phyloP scores from a whole-genome alignment of 257 asterid genomes.

The Ligustrum vulgare region DNA sequence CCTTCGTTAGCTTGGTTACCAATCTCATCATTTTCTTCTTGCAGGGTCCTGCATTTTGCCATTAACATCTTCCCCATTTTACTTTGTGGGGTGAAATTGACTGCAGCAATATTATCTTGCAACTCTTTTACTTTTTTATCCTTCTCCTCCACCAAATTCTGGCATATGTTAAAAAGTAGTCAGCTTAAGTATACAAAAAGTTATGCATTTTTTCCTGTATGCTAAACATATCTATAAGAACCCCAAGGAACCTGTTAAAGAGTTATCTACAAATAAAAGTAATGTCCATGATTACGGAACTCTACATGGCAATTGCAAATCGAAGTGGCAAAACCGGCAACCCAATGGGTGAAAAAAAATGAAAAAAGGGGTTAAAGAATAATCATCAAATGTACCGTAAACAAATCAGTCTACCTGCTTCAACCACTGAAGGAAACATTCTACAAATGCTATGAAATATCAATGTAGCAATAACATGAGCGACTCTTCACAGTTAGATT shows the following conservation, averaged over 20 bases:
- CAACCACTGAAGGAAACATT: not conserved
- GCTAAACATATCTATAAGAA: not conserved
- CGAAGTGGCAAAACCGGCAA: conserved; percentile 14
- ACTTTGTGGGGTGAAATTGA: conserved; percentile 93
- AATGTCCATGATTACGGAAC: not conserved
- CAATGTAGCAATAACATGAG: not conserved
- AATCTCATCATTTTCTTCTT: conserved; percentile 95
- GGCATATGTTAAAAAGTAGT: conserved; percentile 21
- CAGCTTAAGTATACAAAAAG: conserved; percentile 10
- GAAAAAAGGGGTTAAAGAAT: not conserved
- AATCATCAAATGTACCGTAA: not conserved
- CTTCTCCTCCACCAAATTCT: conserved; percentile 99
- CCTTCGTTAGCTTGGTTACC: conserved; percentile 99
- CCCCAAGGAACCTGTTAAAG: not conserved
- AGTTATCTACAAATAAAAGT: not conserved
- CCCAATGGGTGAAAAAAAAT: not conserved
- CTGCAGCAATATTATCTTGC: conserved; percentile 88
- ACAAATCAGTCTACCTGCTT: conserved; percentile 2
- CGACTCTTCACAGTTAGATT: not conserved
- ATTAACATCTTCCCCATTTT: conserved; percentile 95
- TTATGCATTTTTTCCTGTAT: not conserved
- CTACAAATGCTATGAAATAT: not conserved
- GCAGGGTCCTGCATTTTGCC: conserved; percentile 95
- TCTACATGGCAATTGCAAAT: not conserved
- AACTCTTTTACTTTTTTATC: conserved; percentile 89